These are phyloP conservation scores for Daldinia concentrica DNA, from an alignment of 495 filamentous ascomycete species.

Conservation along the genomic window DNA sequence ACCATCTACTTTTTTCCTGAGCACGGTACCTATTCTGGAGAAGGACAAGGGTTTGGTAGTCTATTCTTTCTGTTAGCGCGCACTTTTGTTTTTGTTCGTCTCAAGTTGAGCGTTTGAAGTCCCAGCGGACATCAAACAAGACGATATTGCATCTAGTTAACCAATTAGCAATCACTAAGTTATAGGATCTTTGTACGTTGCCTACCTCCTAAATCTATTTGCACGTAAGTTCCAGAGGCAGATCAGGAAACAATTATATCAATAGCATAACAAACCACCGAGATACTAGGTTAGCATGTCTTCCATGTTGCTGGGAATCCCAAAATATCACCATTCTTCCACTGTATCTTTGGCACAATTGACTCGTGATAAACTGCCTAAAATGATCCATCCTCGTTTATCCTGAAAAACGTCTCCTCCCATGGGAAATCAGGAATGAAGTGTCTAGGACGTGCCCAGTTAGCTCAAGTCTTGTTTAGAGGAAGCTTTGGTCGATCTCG, in stretches of 20 bases:
- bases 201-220: slow-evolving; percentile 6
- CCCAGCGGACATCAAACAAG: slow-evolving; percentile 34
- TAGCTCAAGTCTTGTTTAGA: neutral
- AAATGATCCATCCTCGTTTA: neutral
- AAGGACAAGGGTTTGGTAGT: neutral
- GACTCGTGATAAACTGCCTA: neutral
- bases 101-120: slow-evolving; percentile 28
- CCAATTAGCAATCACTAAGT: slow-evolving; percentile 2
- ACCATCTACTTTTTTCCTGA: slow-evolving; percentile 3
- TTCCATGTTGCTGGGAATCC: neutral
- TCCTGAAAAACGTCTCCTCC: neutral
- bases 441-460: neutral
- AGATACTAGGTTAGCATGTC: neutral
- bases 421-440: neutral
- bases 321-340: neutral
- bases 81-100: slow-evolving; percentile 25
- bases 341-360: neutral
- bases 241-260: neutral
- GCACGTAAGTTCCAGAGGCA: neutral
- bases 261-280: neutral
- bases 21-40: neutral
- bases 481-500: neutral
- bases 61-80: slow-evolving; percentile 11
- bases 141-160: slow-evolving; percentile 1
- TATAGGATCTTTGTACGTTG: slow-evolving; percentile 6